Conservation (phyloP, 2,329 filamentous ascomycete species). For the Mollisiaceae sp. region DNA sequence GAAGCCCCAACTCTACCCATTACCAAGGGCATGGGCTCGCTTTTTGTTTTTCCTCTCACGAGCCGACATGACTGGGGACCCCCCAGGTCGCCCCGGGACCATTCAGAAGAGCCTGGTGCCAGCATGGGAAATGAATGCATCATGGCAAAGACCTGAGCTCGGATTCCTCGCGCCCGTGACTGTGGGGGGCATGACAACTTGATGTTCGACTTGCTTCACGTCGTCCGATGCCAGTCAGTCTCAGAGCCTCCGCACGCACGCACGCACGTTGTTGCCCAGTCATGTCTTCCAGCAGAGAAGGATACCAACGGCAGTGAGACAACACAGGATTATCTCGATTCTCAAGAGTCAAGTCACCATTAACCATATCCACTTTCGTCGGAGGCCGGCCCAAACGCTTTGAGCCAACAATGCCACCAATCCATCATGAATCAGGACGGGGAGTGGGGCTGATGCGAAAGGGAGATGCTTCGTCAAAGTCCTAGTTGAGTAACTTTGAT, state of each 20-base stretch:
- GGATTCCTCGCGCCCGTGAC: neutral
- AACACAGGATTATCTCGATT: neutral
- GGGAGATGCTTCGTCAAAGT: neutral
- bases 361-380: neutral
- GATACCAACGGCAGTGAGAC: neutral
- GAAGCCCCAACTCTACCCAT: conserved; percentile 21
- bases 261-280: too few species aligned
- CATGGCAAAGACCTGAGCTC: neutral
- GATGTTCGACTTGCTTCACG: neutral
- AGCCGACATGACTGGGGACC: conserved; percentile 17
- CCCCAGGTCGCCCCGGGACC: neutral
- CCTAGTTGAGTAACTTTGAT: neutral
- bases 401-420: neutral
- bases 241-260: neutral
- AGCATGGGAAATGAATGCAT: conserved; percentile 20
- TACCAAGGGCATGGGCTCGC: conserved; percentile 27
- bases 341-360: conserved; percentile 2
- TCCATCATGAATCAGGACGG: neutral
- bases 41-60: conserved; percentile 6
- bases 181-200: neutral
- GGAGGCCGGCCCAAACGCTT: neutral
- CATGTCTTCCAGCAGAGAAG: neutral
- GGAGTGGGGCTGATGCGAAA: neutral
- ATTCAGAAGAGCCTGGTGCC: neutral
- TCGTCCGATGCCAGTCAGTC: neutral